Evolutionary conservation across 768 basidiomycete genomes (phyloP).

Genomic region (Collybiopsis luxurians): DNA sequence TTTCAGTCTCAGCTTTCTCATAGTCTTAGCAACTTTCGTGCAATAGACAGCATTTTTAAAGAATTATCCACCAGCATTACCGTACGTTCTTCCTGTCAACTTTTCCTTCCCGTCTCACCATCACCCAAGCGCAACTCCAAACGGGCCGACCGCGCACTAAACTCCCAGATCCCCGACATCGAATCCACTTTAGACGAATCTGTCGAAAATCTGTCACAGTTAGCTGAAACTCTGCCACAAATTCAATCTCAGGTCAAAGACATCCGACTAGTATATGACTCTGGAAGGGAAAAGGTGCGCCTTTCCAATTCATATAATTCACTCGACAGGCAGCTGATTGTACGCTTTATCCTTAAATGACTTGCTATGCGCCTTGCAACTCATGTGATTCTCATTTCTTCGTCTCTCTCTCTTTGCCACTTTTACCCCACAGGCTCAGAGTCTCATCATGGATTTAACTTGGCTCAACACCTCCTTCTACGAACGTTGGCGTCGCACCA

Average conservation of each 20-base stretch:
- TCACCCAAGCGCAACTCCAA: conserved; percentile 49
- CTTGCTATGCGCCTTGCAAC: background rate
- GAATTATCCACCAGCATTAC: conserved; percentile 61
- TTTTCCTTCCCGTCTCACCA: background rate
- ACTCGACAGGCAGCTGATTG: background rate
- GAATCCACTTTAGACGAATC: conserved; percentile 60
- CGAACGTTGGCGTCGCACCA: conserved; percentile 69
- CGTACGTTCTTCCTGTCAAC: conserved; percentile 27
- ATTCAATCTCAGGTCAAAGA: conserved; percentile 60
- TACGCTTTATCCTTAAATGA: background rate
- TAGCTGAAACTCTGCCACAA: conserved; percentile 57
- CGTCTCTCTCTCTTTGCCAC: background rate
- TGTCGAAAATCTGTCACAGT: conserved; percentile 50
- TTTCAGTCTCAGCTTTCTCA: conserved; percentile 62
- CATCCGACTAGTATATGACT: conserved; percentile 67
- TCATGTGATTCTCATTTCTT: background rate
- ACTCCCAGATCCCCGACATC: conserved; percentile 61
- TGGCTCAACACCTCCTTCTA: conserved; percentile 82
- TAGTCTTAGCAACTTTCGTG: conserved; percentile 70
- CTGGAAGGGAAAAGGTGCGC: conserved; percentile 62
- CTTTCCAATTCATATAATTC: background rate
- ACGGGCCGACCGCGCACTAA: conserved; percentile 57
- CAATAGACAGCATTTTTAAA: conserved; percentile 66
- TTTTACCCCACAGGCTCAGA: conserved; percentile 47
- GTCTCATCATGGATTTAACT: conserved; percentile 58